These are phyloP conservation scores for Linum usitatissimum DNA, from an alignment of 345 rosid genomes.

Conservation along the genomic window DNA sequence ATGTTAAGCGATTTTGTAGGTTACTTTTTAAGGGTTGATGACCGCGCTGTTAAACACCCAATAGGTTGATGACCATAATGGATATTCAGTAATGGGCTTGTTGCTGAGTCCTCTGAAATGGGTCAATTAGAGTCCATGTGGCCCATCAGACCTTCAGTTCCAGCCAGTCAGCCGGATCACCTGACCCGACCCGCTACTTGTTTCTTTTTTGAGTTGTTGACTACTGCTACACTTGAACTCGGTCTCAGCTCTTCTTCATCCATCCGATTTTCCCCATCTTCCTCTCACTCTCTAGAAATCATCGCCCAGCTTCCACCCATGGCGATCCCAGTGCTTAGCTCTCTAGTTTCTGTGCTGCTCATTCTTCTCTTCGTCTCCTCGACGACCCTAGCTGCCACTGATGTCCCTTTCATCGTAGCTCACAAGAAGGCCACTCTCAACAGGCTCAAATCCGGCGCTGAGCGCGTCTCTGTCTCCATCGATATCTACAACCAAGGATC, in stretches of 20 bases:
- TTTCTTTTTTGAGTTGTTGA: neutral
- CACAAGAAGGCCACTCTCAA: conserved; percentile 81
- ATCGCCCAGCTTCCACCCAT: conserved; percentile 10
- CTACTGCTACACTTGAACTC: neutral
- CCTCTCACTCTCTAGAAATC: neutral
- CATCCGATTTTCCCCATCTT: neutral
- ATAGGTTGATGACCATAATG: too few relatives aligned
- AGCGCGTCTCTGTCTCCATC: conserved; percentile 69
- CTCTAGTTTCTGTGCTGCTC: conserved; percentile 30
- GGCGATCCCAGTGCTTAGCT: conserved; percentile 22
- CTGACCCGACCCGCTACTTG: neutral
- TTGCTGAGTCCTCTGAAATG: too few relatives aligned
- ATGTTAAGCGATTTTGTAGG: too few relatives aligned
- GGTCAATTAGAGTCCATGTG: too few relatives aligned
- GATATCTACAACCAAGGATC: conserved; percentile 94
- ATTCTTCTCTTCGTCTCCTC: conserved; percentile 33
- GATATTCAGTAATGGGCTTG: too few relatives aligned
- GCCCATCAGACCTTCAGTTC: too few relatives aligned
- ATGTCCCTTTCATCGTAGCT: conserved; percentile 80
- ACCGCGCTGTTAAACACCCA: too few relatives aligned
- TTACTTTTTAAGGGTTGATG: too few relatives aligned
- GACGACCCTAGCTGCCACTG: conserved; percentile 42
- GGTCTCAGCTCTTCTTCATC: conserved; percentile 1
- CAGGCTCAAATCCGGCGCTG: conserved; percentile 76
- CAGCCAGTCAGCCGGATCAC: too few relatives aligned